Evolutionary conservation across 2,329 filamentous ascomycete species (phyloP), one percentile per base, ranked within the genome.

Genomic region (Fusarium sororula): DNA sequence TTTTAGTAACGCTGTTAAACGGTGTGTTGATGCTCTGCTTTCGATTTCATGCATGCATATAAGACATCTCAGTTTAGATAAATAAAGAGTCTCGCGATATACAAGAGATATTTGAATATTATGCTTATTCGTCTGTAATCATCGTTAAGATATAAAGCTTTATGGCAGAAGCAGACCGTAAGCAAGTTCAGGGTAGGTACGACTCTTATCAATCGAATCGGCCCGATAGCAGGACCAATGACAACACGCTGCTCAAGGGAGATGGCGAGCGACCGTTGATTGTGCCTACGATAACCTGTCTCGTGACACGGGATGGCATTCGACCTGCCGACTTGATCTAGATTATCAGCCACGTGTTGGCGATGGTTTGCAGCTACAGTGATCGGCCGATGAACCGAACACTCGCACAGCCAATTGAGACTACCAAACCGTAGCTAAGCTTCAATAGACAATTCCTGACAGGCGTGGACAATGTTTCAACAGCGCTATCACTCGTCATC

Each of bases 201-300:
- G 14, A 3, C 9, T 13, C 45, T 28, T 3, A 13, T 15, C 18
- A 22, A 11, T 20, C 26, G 26, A 55, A 18, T 55, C 51, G 51
- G 51, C 51, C 51, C 51, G 51, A 55, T 55, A 18, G 35, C 35
- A 18, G 35, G 17, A 37, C 51, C 51, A 39, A 55, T 55, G 11
- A 38, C 26, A 41, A 20, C 20, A 11, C 4, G 20, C 9, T 38
- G 3, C 6, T 0, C 5, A 54, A n/a, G 7, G 24, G 13, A 54
- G n/a, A 17, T 28, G 3, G 18, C 10, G 32, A 22, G 0, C 3
- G 32, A 22, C 0, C 2, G 3, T 17, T 28, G 7, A 37, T 53
- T 37, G 24, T n/a, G 24, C 24, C 20, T 28, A n/a, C 20, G 35
- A 18, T 28, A 18, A 9, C 20, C 7, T 18, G 4, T n/a, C 35